phyloP scores from a whole-genome alignment of 2,329 filamentous ascomycete species.

The Paracorniculantispora psalliotae region DNA sequence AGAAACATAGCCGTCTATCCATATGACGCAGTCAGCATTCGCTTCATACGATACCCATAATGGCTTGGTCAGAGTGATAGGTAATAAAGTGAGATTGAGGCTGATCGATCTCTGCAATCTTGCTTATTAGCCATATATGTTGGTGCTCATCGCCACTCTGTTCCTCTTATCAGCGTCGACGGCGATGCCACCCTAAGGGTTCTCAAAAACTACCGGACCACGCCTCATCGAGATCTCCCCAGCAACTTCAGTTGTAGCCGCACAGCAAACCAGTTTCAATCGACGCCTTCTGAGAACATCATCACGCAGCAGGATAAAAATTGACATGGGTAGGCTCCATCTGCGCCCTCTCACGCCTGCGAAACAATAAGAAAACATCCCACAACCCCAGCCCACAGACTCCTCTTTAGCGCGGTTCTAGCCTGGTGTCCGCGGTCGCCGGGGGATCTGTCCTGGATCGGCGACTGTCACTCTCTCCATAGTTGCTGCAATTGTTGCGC shows the following conservation, averaged over 20 bases:
- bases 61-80: no score
- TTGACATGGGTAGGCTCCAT: background rate
- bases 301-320: background rate
- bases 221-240: no score
- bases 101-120: background rate
- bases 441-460: background rate
- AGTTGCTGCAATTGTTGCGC: no score
- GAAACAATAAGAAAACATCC: background rate
- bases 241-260: no score
- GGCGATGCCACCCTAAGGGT: background rate
- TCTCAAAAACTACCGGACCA: no score
- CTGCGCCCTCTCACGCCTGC: slow-evolving; percentile 5
- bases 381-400: background rate
- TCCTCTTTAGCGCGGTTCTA: background rate
- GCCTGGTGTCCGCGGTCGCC: background rate
- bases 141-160: no score
- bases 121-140: no score
- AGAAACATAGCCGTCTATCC: no score
- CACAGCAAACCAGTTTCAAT: no score
- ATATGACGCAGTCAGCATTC: no score
- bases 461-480: background rate
- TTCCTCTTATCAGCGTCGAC: background rate
- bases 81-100: background rate
- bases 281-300: slow-evolving; percentile 3
- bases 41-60: no score